Conservation (phyloP, 148 eudicot genomes). For the Camellia lanceoleosa region DNA sequence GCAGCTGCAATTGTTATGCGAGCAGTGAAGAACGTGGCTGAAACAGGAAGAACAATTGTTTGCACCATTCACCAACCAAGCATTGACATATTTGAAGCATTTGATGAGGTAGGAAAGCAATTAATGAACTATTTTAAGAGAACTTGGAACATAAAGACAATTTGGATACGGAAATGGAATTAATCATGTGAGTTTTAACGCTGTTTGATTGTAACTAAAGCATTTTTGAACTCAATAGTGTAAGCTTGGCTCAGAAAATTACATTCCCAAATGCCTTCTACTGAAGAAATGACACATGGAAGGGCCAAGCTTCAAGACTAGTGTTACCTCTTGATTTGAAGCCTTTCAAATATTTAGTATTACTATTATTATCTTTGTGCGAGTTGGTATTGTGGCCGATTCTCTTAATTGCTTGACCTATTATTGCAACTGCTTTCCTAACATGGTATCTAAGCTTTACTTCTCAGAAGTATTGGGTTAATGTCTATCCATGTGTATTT, state of each 20-base stretch:
- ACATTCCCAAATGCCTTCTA: neutral
- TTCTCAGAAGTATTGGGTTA: no score
- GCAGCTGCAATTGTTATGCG: conserved; percentile 91
- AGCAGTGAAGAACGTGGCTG: conserved; percentile 69
- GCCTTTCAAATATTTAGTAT: neutral
- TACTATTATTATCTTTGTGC: neutral
- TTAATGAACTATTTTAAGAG: neutral
- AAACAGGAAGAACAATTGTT: conserved; percentile 76
- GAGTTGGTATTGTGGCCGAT: neutral
- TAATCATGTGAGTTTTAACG: neutral
- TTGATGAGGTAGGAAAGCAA: conserved; percentile 64
- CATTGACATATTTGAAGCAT: conserved; percentile 88
- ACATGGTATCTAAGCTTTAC: no score
- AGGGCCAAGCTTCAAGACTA: neutral
- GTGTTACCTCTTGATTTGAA: neutral
- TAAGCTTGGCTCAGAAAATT: neutral
- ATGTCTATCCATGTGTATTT: no score
- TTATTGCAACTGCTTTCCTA: neutral
- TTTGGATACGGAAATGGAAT: neutral
- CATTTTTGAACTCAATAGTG: neutral
- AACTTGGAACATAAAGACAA: neutral
- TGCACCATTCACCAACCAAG: conserved; percentile 94
- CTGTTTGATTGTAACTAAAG: neutral
- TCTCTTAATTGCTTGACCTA: neutral
- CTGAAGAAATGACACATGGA: neutral